Conservation (phyloP, 305 asterid genomes). For the Fraxinus xanthoxyloides region DNA sequence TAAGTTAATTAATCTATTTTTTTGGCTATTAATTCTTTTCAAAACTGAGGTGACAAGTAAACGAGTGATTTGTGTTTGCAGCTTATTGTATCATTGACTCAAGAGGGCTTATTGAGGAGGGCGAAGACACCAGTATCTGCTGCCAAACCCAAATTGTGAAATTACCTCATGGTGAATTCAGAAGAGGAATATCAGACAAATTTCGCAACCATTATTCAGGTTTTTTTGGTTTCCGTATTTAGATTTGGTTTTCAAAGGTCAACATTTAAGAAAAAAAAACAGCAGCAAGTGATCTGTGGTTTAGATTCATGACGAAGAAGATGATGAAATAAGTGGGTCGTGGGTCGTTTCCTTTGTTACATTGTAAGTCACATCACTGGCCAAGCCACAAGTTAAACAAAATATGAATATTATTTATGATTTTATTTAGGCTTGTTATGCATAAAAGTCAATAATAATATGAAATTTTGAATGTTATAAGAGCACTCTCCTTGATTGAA, state of each 20-base stretch:
- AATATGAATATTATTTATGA: too few relatives aligned
- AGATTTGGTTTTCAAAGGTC: not conserved
- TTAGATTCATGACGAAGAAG: not conserved
- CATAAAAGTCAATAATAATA: too few relatives aligned
- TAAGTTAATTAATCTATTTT: not conserved
- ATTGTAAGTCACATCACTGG: not conserved
- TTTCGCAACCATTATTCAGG: not conserved
- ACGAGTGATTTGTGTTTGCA: conserved; percentile 23
- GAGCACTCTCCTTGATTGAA: not conserved
- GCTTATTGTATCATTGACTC: conserved; percentile 75
- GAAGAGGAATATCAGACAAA: conserved; percentile 1
- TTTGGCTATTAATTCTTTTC: not conserved
- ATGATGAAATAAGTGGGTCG: not conserved
- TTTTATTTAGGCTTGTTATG: too few relatives aligned
- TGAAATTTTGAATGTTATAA: too few relatives aligned
- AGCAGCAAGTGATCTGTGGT: conserved; percentile 3
- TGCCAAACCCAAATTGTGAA: conserved; percentile 48
- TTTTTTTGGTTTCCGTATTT: conserved; percentile 5
- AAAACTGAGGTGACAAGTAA: not conserved
- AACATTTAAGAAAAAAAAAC: not conserved
- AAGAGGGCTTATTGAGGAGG: conserved; percentile 78
- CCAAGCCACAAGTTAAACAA: not conserved
- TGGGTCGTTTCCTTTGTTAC: not conserved
- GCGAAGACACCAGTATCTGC: conserved; percentile 33
- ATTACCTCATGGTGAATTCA: not conserved